Percentiles rank a stretch among this genome's conserved stretches.
These are phyloP conservation scores for Prunella vulgaris DNA, from an alignment of 257 asterid species.

Conservation along the genomic window DNA sequence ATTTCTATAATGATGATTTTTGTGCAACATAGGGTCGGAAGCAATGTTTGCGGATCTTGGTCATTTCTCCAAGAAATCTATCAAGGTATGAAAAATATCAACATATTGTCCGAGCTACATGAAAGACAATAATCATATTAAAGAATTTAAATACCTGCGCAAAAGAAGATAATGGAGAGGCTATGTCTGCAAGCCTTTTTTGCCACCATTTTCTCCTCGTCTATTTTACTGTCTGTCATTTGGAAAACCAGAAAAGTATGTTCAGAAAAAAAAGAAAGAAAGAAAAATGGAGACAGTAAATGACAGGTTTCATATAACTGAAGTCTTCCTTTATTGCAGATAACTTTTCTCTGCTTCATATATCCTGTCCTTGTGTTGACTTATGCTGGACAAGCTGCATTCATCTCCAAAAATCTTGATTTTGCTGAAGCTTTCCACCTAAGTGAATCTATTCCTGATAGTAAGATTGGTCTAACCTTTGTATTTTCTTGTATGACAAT, in stretches of 20 bases:
- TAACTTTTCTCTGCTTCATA: slow-evolving; percentile 65
- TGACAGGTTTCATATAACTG: background rate
- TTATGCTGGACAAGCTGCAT: slow-evolving; percentile 96
- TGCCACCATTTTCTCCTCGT: no score
- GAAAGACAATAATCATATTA: background rate
- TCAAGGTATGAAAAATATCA: slow-evolving; percentile 46
- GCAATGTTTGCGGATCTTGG: slow-evolving; percentile 89
- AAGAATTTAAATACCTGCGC: background rate
- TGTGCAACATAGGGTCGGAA: slow-evolving; percentile 68
- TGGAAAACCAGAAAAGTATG: background rate
- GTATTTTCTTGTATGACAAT: background rate
- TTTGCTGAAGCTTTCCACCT: slow-evolving; percentile 54
- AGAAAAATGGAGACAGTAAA: no score
- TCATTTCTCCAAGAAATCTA: slow-evolving; percentile 85
- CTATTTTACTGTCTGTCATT: background rate
- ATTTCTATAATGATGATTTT: background rate
- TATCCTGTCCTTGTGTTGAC: slow-evolving; percentile 77
- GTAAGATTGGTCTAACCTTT: slow-evolving; percentile 43
- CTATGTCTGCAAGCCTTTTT: no score
- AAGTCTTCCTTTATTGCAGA: slow-evolving; percentile 44
- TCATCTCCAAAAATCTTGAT: slow-evolving; percentile 40
- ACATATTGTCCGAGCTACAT: background rate
- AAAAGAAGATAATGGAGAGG: background rate
- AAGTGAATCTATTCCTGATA: slow-evolving; percentile 75
- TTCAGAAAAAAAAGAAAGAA: background rate